These are phyloP conservation scores for Hypoxylon crocopeplum DNA, from an alignment of 495 filamentous ascomycete genomes.

Conservation along the genomic window DNA sequence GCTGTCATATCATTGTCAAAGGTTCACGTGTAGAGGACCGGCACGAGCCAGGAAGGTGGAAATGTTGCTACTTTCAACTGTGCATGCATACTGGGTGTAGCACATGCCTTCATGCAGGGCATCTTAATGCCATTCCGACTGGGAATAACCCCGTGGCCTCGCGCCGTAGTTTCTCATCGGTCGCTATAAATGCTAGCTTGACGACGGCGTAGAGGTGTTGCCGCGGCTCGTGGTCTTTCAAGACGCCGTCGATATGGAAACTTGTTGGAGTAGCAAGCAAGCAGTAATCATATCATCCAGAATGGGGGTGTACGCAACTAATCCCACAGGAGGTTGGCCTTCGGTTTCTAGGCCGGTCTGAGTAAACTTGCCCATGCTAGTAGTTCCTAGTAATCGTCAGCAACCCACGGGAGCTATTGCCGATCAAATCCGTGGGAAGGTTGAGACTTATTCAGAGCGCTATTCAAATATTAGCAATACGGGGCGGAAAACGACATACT, in stretches of 20 bases:
- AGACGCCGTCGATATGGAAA: too few species aligned
- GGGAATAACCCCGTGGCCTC: conserved; percentile 19
- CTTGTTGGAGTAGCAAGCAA: neutral
- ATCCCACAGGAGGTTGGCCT: neutral
- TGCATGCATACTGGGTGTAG: conserved; percentile 13
- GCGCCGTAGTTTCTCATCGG: conserved; percentile 1
- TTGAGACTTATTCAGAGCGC: neutral
- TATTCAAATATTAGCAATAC: too few species aligned
- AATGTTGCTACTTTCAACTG: conserved; percentile 26
- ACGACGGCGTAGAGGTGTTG: neutral
- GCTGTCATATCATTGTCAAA: conserved; percentile 21
- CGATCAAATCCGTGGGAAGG: neutral
- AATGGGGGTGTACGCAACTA: too few species aligned
- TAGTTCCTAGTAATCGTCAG: neutral
- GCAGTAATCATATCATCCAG: neutral
- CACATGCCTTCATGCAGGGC: conserved; percentile 16
- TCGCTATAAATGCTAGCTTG: conserved; percentile 13
- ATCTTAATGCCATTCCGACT: conserved; percentile 17
- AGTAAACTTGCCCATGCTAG: conserved; percentile 8
- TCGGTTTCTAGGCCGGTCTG: neutral
- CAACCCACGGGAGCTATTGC: neutral
- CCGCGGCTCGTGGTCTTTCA: neutral
- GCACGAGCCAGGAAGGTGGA: conserved; percentile 15
- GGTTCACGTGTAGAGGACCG: conserved; percentile 20
- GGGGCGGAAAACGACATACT: neutral